Percentiles rank a stretch among this genome's conserved stretches.
Conservation (phyloP, 805 yeast species). For the Metschnikowia baotianmanensis region DNA sequence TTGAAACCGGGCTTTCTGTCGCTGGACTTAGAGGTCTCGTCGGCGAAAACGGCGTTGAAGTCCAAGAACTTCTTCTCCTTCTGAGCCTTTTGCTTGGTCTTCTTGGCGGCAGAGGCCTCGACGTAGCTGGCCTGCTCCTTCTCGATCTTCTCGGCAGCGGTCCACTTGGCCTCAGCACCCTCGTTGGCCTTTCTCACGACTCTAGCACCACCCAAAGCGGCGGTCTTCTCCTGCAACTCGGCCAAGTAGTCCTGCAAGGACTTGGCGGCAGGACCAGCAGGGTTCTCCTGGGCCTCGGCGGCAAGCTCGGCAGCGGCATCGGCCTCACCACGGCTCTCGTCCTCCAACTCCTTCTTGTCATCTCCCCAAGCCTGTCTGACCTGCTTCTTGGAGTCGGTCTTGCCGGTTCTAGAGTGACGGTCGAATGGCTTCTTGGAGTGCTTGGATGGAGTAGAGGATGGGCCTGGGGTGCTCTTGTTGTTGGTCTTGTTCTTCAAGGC, state of each 20-base stretch:
- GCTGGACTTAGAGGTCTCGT: constrained; percentile 36
- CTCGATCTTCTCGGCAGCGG: constrained; percentile 58
- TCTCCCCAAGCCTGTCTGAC: constrained; percentile 88
- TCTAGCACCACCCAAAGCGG: constrained; percentile 36
- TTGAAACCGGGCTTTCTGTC: constrained; percentile 20
- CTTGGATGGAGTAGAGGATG: constrained; percentile 51
- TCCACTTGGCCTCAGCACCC: constrained; percentile 53
- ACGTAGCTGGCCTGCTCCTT: constrained; percentile 55
- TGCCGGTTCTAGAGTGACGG: constrained; percentile 84
- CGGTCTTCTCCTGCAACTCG: constrained; percentile 51
- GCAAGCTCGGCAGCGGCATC: constrained; percentile 43
- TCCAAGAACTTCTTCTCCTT: constrained; percentile 82
- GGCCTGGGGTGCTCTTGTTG: constrained; percentile 67
- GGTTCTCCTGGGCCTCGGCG: constrained; percentile 41
- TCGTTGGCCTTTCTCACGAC: constrained; percentile 52
- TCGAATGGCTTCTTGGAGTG: constrained; percentile 62
- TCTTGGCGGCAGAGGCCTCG: constrained; percentile 63
- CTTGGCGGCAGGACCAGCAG: constrained; percentile 53
- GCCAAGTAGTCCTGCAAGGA: constrained; percentile 86
- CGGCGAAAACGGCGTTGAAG: constrained; percentile 69
- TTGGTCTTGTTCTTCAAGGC: constrained; percentile 62
- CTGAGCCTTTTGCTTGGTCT: constrained; percentile 64
- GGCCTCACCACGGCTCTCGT: constrained; percentile 49
- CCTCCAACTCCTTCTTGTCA: constrained; percentile 64
- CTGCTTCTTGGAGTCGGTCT: constrained; percentile 82